Evolutionary conservation across 2,329 filamentous ascomycete species (phyloP).

Genomic region (Pseudocercospora musae): DNA sequence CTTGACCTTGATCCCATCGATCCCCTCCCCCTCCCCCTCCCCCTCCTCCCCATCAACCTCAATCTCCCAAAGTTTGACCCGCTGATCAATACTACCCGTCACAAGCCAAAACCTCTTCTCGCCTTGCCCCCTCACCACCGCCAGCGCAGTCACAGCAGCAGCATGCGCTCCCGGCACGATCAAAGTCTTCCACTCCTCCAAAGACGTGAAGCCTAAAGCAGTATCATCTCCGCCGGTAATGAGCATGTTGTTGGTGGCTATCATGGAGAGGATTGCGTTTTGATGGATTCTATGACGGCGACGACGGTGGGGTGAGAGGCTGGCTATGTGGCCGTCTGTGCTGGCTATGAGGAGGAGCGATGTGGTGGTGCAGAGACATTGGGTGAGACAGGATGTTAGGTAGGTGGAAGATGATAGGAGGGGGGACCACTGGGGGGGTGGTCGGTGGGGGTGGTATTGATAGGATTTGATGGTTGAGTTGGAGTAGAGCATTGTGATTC

Average conservation of each 20-base stretch:
- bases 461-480: conserved; percentile 71
- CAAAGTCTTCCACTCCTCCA: conserved; percentile 22
- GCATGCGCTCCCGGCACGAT: conserved; percentile 62
- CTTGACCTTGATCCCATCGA: conserved; percentile 34
- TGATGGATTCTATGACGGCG: conserved; percentile 66
- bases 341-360: conserved; percentile 60
- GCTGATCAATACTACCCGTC: conserved; percentile 46
- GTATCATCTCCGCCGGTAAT: conserved; percentile 88
- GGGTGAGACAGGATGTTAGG: conserved; percentile 65
- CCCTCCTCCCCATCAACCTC: conserved; percentile 24
- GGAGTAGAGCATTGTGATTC: conserved; percentile 73
- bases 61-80: conserved; percentile 47
- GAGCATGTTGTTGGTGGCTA: conserved; percentile 48
- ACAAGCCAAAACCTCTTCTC: conserved; percentile 17
- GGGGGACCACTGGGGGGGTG: conserved; percentile 33
- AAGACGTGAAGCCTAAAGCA: conserved; percentile 61
- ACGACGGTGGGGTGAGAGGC: too few relatives aligned
- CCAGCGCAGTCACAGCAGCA: conserved; percentile 61
- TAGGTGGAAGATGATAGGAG: conserved; percentile 43
- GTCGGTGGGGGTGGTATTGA: conserved; percentile 19
- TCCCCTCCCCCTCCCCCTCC: conserved; percentile 16
- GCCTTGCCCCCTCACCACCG: too few relatives aligned
- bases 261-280: conserved; percentile 67
- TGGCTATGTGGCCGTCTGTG: conserved; percentile 73
- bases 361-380: conserved; percentile 45